These are phyloP conservation scores for Saturnispora serradocipensis DNA, from an alignment of 805 yeast genomes.

Conservation along the genomic window DNA sequence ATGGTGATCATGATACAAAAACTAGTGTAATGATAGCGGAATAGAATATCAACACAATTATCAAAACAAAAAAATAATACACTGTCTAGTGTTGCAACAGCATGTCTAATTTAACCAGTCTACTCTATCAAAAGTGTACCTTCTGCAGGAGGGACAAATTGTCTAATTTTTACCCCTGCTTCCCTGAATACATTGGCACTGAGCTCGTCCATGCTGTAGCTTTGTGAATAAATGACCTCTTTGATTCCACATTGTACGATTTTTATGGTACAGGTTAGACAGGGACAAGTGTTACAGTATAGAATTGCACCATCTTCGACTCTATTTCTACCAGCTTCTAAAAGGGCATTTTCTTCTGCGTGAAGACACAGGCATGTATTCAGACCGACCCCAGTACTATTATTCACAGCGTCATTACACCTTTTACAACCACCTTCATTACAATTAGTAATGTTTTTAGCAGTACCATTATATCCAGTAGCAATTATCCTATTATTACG, in stretches of 20 bases:
- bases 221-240: conserved; percentile 89
- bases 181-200: conserved; percentile 61
- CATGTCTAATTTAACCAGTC: not conserved
- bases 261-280: conserved; percentile 90
- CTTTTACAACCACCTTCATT: conserved; percentile 93
- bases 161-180: conserved; percentile 68
- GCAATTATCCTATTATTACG: conserved; percentile 80
- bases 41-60: not conserved
- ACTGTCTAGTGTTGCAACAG: too few relatives aligned
- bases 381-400: conserved; percentile 50
- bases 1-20: not conserved
- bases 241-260: conserved; percentile 86
- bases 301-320: conserved; percentile 54
- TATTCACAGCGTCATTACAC: conserved; percentile 58
- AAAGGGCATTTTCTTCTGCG: conserved; percentile 93
- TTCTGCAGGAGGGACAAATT: conserved; percentile 35
- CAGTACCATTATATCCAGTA: conserved; percentile 98
- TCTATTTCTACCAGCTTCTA: conserved; percentile 90
- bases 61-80: not conserved
- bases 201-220: conserved; percentile 84
- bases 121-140: conserved; percentile 15
- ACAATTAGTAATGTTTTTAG: conserved; percentile 78
- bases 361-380: conserved; percentile 89
- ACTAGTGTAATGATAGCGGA: not conserved
- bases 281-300: conserved; percentile 96